Conservation (phyloP, 768 basidiomycete species). For the Tricholoma bakamatsutake region DNA sequence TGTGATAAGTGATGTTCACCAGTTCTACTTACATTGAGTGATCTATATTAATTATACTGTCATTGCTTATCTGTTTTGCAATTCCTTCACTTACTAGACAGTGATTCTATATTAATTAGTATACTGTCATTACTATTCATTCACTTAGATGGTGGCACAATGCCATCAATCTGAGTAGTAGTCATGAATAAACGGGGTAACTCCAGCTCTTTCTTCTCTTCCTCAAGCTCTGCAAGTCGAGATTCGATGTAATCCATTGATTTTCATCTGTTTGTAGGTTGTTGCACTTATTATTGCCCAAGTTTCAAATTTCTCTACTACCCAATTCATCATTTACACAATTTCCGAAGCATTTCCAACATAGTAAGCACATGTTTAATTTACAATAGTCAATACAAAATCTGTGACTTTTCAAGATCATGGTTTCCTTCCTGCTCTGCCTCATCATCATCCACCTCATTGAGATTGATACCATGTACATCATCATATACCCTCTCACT, state of each 20-base stretch:
- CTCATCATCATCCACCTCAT: neutral
- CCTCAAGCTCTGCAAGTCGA: too few species aligned
- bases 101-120: too few species aligned
- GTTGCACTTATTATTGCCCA: neutral
- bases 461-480: too few species aligned
- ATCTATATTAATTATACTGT: neutral
- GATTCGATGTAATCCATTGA: too few species aligned
- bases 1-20: neutral
- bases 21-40: neutral
- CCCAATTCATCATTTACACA: neutral
- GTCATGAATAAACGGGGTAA: too few species aligned
- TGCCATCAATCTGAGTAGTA: neutral
- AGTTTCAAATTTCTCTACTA: neutral
- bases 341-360: neutral
- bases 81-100: neutral
- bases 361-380: neutral
- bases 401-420: constrained; percentile 2
- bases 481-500: too few species aligned
- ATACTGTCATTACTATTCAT: too few species aligned
- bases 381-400: neutral
- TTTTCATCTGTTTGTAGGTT: too few species aligned
- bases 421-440: neutral
- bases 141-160: too few species aligned
- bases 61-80: neutral
- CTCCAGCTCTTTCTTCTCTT: too few species aligned